Evolutionary conservation across 2,329 filamentous ascomycete species (phyloP), one percentile per base, ranked within the genome.

Genomic region (Aspergillus candidus): DNA sequence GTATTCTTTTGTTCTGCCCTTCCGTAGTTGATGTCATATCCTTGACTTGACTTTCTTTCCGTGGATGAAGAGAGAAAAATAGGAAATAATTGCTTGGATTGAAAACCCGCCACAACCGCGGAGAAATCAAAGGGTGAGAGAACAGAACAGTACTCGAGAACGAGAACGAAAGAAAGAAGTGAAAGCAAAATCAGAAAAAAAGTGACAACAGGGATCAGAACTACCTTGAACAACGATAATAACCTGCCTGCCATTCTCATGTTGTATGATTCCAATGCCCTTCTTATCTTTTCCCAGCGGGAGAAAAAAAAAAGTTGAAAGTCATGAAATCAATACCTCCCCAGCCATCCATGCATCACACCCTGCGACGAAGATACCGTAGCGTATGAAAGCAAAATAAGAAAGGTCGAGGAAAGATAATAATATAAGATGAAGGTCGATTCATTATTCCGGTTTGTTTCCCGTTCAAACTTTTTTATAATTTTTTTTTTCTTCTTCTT

Each of bases 41-140:
- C 22, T 27, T 27, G 22, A 8, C 22, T 27, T 27, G 22, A 8
- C 22, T 27, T 27, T 27, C 22, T 27, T 27, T 27, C 22, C 22
- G 22, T 27, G 22, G 22, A 27, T 6, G 7, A 27, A 6, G 22
- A 10, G 6, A 6, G 10, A 27, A 6, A 27, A 27, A 27, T 54
- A 58, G 61, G 57, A 60, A 57, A 56, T 58, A 55, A 59, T 61
- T 65, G 60, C 56, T 64, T 66, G 63, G 60, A 65, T 68, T 68
- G 67, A 67, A 66, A 27, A 27, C 22, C 59, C 64, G 65, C 63
- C 60, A 64, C 63, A 62, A 63, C 56, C 58, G 22, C 22, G 22
- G 22, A 27, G 22, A 27, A 6, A 3, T 27, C 22, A 27, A 27
- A 27, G 22, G 22, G 22, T 27, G 22, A 27, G 22, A 10, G 22